Conservation (phyloP, 768 basidiomycete genomes). For the Tulasnella sp. region DNA sequence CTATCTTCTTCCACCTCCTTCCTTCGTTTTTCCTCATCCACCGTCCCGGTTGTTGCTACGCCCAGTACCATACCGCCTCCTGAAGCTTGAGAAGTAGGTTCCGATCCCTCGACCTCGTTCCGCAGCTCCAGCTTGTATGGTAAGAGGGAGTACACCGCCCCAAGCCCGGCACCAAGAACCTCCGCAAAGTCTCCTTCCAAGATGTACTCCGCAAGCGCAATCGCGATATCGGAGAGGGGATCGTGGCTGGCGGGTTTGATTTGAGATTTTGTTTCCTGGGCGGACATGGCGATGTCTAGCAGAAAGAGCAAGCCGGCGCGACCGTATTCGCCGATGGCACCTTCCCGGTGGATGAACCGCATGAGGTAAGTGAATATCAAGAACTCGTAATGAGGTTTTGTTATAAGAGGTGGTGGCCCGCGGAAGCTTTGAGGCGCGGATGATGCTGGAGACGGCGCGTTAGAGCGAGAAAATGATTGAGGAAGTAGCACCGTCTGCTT, state of each 20-base stretch:
- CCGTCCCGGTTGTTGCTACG: conserved; percentile 27
- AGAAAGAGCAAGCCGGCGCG: conserved; percentile 86
- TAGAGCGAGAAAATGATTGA: conserved; percentile 3
- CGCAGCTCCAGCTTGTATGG: conserved; percentile 73
- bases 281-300: conserved; percentile 93
- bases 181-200: conserved; percentile 98
- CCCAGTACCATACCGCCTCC: conserved; percentile 59
- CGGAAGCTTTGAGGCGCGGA: conserved; percentile 45
- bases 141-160: conserved; percentile 84
- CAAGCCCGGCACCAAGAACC: conserved; percentile 83
- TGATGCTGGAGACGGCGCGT: conserved; percentile 32
- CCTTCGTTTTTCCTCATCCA: conserved; percentile 34
- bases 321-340: conserved; percentile 85
- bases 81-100: conserved; percentile 12
- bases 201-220: conserved; percentile 85
- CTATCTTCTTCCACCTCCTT: conserved; percentile 43
- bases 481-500: not conserved
- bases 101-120: conserved; percentile 20
- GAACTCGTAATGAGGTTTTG: conserved; percentile 87
- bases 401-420: conserved; percentile 29
- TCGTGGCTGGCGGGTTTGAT: conserved; percentile 29
- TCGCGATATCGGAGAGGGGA: conserved; percentile 71
- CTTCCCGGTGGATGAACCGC: conserved; percentile 89
- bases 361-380: conserved; percentile 91
- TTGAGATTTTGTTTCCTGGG: conserved; percentile 26